Evolutionary conservation across 2,329 filamentous ascomycete genomes (phyloP), one percentile per base, ranked within the genome.

Genomic region (Thielaviopsis punctulata): DNA sequence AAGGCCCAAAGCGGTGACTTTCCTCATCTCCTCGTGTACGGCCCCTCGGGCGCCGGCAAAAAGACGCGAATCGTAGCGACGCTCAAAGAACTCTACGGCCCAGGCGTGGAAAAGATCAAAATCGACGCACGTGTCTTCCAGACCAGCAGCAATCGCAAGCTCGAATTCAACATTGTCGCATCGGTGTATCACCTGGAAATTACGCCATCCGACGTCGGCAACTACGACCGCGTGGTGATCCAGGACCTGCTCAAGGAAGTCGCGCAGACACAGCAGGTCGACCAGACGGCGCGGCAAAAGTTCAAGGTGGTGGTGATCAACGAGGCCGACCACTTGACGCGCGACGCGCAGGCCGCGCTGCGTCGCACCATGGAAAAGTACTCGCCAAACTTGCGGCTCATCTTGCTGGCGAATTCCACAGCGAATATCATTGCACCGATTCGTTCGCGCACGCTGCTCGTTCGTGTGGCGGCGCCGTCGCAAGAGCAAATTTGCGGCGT

Each of bases 281-380:
- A 98, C 65, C 74, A 92, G 59, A 75, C 80, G 12, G 93, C 93
- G 15, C 85, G 80, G 64, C 92, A 98, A 65, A 78, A 82, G 45
- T 98, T 98, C 76, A 98, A 98, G 69, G 89, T 98, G 1, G 92
- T 98, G 1, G 90, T 98, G 33, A 96, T 98, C 73, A 98, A 98
- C 61, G 92, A 98, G 71, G 92, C 92, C 7, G 93, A 98, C 63
- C 86, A 95, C 62, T 74, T 98, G 58, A 92, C 84, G 3, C 75
- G 92, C 57, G 92, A 98, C 72, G 92, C 92, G 3, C 92, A 98
- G 68, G 92, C 93, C 0, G 93, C 93, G 27, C 70, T 98, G 62
- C 79, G 92, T 65, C 75, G 92, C 57, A 98, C 92, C 0, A 98
- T 98, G 92, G 92, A 98, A 69, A 98, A 98, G 68, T 98, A 98